These are phyloP conservation scores for Boletus subcaerulescens DNA, from an alignment of 768 basidiomycete genomes.

Conservation along the genomic window DNA sequence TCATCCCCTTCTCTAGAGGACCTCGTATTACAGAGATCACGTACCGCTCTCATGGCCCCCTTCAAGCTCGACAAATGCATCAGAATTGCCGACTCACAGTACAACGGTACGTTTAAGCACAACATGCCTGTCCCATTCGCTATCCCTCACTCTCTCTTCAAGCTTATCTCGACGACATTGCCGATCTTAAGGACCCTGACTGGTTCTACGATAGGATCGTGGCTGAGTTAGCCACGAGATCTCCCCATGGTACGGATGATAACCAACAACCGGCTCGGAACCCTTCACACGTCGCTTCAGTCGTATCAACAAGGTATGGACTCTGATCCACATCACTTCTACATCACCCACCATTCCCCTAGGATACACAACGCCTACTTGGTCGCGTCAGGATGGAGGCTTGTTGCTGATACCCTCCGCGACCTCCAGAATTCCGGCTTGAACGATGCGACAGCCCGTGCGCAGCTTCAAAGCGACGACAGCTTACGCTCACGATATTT, in stretches of 20 bases:
- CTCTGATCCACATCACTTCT: slow-evolving; percentile 1
- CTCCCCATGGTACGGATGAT: slow-evolving; percentile 30
- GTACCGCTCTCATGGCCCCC: slow-evolving; percentile 58
- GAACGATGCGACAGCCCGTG: slow-evolving; percentile 49
- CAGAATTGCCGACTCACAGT: slow-evolving; percentile 72
- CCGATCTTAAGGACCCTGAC: slow-evolving; percentile 60
- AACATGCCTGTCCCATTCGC: not conserved
- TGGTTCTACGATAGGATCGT: slow-evolving; percentile 58
- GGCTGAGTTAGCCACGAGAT: slow-evolving; percentile 53
- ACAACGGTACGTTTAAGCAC: slow-evolving; percentile 48
- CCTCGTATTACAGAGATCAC: slow-evolving; percentile 49
- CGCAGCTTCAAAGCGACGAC: slow-evolving; percentile 49
- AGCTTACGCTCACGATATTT: slow-evolving; percentile 59
- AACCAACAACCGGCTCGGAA: slow-evolving; percentile 34
- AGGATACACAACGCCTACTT: slow-evolving; percentile 83
- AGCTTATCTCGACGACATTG: slow-evolving; percentile 69
- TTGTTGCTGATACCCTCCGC: slow-evolving; percentile 58
- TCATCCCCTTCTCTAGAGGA: slow-evolving; percentile 50
- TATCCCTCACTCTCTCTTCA: slow-evolving; percentile 26
- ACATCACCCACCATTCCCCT: slow-evolving; percentile 5
- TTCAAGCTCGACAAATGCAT: slow-evolving; percentile 62
- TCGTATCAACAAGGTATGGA: slow-evolving; percentile 56
- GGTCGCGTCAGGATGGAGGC: slow-evolving; percentile 80
- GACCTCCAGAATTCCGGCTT: slow-evolving; percentile 55
- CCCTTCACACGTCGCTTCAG: slow-evolving; percentile 52